Evolutionary conservation across 2,329 filamentous ascomycete genomes (phyloP).

Genomic region (Colletotrichum somersetense): DNA sequence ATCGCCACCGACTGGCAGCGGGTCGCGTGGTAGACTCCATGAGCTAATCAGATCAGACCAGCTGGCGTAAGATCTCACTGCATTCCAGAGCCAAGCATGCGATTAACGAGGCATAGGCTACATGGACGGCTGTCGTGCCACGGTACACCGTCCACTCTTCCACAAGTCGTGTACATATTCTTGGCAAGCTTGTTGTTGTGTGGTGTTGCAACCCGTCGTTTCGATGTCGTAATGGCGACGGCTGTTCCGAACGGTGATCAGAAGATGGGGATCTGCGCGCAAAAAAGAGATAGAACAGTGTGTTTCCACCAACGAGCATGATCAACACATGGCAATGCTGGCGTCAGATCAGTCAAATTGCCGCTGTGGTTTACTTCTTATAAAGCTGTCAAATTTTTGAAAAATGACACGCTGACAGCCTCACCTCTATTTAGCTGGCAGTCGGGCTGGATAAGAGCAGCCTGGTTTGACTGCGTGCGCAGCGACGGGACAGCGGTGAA

Average conservation of each 20-base stretch:
- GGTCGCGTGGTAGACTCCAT: too few species aligned
- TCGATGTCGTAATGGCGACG: not conserved
- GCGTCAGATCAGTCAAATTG: not conserved
- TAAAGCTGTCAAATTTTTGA: not conserved
- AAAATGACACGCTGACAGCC: not conserved
- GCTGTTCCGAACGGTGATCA: not conserved
- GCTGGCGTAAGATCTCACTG: not conserved
- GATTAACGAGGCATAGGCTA: not conserved
- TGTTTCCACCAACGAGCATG: not conserved
- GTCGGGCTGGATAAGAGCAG: not conserved
- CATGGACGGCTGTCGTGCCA: too few species aligned
- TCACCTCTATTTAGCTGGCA: not conserved
- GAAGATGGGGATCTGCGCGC: not conserved
- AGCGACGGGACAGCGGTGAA: not conserved
- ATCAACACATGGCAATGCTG: not conserved
- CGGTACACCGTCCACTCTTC: not conserved
- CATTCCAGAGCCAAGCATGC: not conserved
- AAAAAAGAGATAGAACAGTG: not conserved
- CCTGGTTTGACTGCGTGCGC: not conserved
- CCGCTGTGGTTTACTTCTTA: not conserved
- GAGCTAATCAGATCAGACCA: constrained; percentile 2
- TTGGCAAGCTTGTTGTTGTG: not conserved
- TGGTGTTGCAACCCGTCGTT: not conserved
- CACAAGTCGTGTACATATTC: not conserved
- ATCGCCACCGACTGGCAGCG: not conserved